These are phyloP conservation scores for Amanita subjunquillea DNA, from an alignment of 768 basidiomycete species.

Conservation along the genomic window DNA sequence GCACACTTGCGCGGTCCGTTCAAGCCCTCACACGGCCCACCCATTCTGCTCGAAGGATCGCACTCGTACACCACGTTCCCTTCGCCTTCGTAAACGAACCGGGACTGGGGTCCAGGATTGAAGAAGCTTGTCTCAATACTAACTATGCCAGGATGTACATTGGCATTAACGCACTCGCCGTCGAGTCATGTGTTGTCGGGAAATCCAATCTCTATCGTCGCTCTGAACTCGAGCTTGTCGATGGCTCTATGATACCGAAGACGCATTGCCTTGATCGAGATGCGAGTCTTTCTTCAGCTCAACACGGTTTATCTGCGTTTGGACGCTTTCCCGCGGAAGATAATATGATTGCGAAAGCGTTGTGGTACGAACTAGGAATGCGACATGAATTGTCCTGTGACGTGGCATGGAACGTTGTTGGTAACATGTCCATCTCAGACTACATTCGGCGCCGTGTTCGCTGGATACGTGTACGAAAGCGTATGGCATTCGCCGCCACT, in stretches of 20 bases:
- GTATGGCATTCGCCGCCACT: slow-evolving; percentile 84
- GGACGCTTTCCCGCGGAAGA: slow-evolving; percentile 92
- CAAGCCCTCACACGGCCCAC: slow-evolving; percentile 50
- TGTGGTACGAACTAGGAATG: slow-evolving; percentile 90
- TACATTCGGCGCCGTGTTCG: slow-evolving; percentile 87
- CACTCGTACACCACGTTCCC: slow-evolving; percentile 92
- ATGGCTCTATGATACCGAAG: slow-evolving; percentile 49
- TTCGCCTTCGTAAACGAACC: slow-evolving; percentile 69
- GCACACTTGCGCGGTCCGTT: slow-evolving; percentile 78
- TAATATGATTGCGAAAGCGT: slow-evolving; percentile 87
- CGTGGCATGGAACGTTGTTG: slow-evolving; percentile 81
- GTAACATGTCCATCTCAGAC: slow-evolving; percentile 74
- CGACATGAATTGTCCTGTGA: slow-evolving; percentile 89
- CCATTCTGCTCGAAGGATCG: slow-evolving; percentile 41
- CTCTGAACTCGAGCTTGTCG: slow-evolving; percentile 73
- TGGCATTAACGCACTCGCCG: slow-evolving; percentile 78
- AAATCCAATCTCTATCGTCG: slow-evolving; percentile 93
- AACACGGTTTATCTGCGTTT: slow-evolving; percentile 66
- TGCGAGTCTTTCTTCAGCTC: slow-evolving; percentile 13
- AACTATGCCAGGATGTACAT: slow-evolving; percentile 98
- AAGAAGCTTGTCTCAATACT: slow-evolving; percentile 92
- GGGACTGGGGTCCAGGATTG: slow-evolving; percentile 71
- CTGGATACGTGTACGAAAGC: slow-evolving; percentile 95
- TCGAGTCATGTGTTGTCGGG: slow-evolving; percentile 94
- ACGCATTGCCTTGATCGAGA: no score